Percentiles rank a stretch among this genome's conserved stretches.
These are phyloP conservation scores for Trichosporon coremiiforme DNA, from an alignment of 1,284 basidiomycete species.

Conservation along the genomic window DNA sequence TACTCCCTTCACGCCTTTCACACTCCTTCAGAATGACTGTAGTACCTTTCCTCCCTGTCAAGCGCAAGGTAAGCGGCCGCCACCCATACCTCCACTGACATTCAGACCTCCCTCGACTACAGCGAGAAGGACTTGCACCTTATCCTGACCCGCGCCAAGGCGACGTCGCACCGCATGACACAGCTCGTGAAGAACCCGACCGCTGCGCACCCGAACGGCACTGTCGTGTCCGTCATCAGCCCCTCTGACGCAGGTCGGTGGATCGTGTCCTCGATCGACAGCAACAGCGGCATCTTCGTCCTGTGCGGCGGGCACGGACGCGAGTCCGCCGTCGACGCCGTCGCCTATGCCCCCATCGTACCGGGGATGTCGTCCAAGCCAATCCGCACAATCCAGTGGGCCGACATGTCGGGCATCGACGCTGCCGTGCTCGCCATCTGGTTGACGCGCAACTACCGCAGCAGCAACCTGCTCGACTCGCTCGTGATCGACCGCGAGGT, in stretches of 20 bases:
- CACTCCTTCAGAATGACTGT: neutral
- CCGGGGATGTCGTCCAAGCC: neutral
- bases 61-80: too few species aligned
- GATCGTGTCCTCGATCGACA: neutral
- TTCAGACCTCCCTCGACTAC: neutral
- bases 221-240: neutral
- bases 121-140: conserved; percentile 2
- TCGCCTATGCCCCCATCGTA: neutral
- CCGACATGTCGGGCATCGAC: neutral
- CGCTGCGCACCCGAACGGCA: neutral
- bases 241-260: neutral
- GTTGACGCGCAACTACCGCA: conserved; percentile 1
- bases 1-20: neutral
- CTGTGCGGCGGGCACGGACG: neutral
- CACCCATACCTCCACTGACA: too few species aligned
- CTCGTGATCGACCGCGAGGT: conserved; percentile 2
- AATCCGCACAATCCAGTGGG: neutral
- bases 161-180: neutral
- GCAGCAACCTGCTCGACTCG: neutral
- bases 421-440: conserved; percentile 10
- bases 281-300: neutral
- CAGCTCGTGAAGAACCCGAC: neutral
- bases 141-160: neutral
- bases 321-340: neutral
- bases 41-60: neutral